Base-by-base conservation (phyloP, 352 stramenopile species). In the Globisporangium spinosum region DNA sequence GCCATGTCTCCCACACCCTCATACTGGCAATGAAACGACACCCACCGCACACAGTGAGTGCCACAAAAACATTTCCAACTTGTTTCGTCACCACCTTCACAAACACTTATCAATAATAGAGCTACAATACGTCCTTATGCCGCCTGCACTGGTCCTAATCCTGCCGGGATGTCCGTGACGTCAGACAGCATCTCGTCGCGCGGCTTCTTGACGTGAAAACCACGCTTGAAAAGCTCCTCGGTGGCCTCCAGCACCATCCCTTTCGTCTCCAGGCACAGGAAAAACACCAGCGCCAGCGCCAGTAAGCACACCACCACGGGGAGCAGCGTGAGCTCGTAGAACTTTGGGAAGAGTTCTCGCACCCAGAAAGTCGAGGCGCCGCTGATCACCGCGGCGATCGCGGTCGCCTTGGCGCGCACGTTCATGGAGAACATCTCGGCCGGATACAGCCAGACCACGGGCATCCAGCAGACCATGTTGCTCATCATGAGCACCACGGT, bases 181-280 rank as follows among this genome's bases (percentile, higher is more conserved):
- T 56, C 54, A 1, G 54, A 58, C 40, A 60, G 49, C 45, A 66
- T 15, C 17, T 51, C 27, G 49, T 70, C 65, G 49, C 58, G 65
- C 10, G 65, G 58, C 51, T 49, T 73, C 68, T 63, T 78, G 74
- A 65, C 75, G 47, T 65, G 75, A 64, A 58, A 79, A 56, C 75
- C 56, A 32, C 67, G 61, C 77, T 47, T 25, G 60, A 90, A 88
- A 17, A 90, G 63, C 40, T 70, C 77, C 60, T 90, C 82, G 27
- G 78, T 88, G 53, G 88, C 79, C 67, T 89, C 81, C 10, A 89
- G 65, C 17, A 88, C 27, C 23, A 88, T 73, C 2, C 73, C 68
- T 15, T 74, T 82, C 10, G 80, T 87, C 73, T 89, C 80, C 1
- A 70, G 77, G n/a, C 78, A 89, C 57, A 80, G 54, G 64, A 72